Conservation (phyloP, 2,329 filamentous ascomycete genomes). For the Xylariaceae sp. region DNA sequence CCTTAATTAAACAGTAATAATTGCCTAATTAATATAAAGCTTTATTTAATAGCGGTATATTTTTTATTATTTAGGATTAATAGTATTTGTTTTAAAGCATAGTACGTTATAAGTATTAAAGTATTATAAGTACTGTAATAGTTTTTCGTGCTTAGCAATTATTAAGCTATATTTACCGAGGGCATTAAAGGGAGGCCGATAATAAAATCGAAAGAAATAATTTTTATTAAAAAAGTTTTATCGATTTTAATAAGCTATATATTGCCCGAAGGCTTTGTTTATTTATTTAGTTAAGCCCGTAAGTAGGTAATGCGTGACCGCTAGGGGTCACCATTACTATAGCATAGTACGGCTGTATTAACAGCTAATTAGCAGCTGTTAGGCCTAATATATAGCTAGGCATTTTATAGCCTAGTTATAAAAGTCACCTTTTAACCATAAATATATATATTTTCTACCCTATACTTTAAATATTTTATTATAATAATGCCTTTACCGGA, state of each 20-base stretch:
- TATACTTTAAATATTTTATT: no score
- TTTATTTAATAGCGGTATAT: not conserved
- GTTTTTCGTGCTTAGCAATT: not conserved
- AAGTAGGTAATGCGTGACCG: no score
- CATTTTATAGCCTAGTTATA: no score
- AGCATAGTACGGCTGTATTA: no score
- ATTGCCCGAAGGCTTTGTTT: not conserved
- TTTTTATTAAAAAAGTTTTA: not conserved
- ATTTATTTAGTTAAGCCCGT: constrained; percentile 1
- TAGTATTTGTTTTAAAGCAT: not conserved
- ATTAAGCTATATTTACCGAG: not conserved
- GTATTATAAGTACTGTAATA: not conserved
- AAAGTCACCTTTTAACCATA: no score
- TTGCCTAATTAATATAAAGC: not conserved
- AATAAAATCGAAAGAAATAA: not conserved
- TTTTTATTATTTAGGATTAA: not conserved
- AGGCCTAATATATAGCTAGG: no score
- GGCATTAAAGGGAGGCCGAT: not conserved
- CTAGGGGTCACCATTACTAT: no score
- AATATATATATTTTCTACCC: no score
- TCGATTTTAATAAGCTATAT: not conserved
- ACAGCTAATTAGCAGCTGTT: no score
- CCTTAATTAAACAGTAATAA: not conserved
- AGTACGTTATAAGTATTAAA: not conserved
- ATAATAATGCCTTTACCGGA: no score